Evolutionary conservation across 495 filamentous ascomycete species (phyloP), one percentile per base, ranked within the genome.

Genomic region (Daldinia caldariorum): DNA sequence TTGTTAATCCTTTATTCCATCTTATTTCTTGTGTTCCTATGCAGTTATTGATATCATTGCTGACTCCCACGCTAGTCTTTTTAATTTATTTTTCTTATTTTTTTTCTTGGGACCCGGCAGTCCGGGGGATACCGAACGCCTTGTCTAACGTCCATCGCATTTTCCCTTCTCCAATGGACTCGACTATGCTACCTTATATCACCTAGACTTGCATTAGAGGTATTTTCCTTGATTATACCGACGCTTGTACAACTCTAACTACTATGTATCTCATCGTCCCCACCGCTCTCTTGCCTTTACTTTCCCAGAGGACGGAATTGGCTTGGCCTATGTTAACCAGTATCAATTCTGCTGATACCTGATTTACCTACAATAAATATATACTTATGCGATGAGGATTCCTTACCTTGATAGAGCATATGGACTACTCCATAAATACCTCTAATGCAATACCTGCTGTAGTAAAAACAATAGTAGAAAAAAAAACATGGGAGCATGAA

Each of bases 201-300:
- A 45, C 16, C 16, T 20, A 47, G 7, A 22, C 43, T 18, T 47
- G 43, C 18, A 47, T 47, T 47, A 47, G 26, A 26, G 26, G 18
- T 16, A 47, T 47, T 18, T 47, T 47, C 18, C 43, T 47, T 47
- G 8, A 20, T 43, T 43, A 43, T 47, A 47, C 20, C 18, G 43
- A 47, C 18, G 16, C 43, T 8, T 47, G 43, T 47, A 20, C 18
- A 47, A 47, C 43, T 5, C 1, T 35, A 2, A 35, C 9, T 35
- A 34, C 22, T 13, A 53, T 39, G 35, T 39, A 50, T 26, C 20
- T 38, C 31, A 35, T 26, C 4, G n/a, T 47, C 56, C 47, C 60
- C 57, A 56, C 64, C 18, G 37, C 35, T 68, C 26, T 68, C 63
- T 72, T 59, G 64, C 61, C 60, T 67, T 56, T 60, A 38, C 59